Base-by-base conservation (phyloP, 129 eudicot genomes). In the Scalesia atractyloides region DNA sequence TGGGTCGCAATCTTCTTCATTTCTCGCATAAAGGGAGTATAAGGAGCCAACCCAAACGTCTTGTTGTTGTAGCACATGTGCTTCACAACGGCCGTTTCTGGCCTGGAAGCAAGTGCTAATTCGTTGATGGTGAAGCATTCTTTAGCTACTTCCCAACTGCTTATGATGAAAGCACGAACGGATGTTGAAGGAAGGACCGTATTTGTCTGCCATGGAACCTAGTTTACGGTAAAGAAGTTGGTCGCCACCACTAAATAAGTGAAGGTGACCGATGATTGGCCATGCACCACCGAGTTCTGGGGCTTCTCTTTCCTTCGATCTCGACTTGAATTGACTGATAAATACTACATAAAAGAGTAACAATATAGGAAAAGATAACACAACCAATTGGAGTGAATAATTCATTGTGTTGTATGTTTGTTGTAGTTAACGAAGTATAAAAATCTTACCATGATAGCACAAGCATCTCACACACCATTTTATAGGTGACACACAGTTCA, bases 241-340 rank as follows among this genome's bases (percentile, higher is more conserved):
- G 41, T 69, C 14, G 22, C 60, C 72, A 2, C 61, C 76, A 7
- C 51, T 30, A 1, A 69, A 44, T 2, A 80, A 70, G 37, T 48
- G 79, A 15, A 80, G 76, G 73, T 80, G 80, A 9, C 84, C 84
- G 41, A 80, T 69, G 14, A 80, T 49, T 5, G 84, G 84, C 80
- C 66, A 74, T 4, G 75, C 84, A 15, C 84, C 84, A 2, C 47
- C 52, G 2, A 70, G 36, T 53, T 44, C 56, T 8, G 80, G 80
- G 22, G 80, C 61, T 19, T 8, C 10, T 46, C 4, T 64, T 9
- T n/a, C 41, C 5, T 4, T 52, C 7, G 44, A 41, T 67, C 44
- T 66, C 8, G 66, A 20, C 47, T 73, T 39, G 17, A 48, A 22
- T 60, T 41, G 20, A 36, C 15, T 33, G 34, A 49, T n/a, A 53